phyloP scores from a whole-genome alignment of 805 yeast genomes.

The Pichia californica region DNA sequence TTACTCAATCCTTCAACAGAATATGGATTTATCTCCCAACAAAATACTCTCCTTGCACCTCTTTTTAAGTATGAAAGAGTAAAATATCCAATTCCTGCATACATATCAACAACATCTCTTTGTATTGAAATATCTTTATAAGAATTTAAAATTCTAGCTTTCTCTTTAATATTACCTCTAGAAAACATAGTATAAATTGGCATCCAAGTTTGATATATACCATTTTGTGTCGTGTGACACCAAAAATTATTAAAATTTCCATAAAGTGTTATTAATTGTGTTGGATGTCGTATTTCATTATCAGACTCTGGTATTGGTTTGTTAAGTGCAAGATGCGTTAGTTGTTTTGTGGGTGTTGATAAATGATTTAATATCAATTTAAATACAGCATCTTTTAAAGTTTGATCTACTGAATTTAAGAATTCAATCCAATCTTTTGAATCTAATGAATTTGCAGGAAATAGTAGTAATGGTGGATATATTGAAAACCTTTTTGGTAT shows the following conservation, averaged over 20 bases:
- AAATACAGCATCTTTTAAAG: neutral
- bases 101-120: conserved; percentile 56
- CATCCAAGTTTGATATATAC: conserved; percentile 75
- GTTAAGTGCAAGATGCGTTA: conserved; percentile 62
- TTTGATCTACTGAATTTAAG: conserved; percentile 3
- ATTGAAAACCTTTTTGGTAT: conserved; percentile 53
- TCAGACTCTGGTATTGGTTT: conserved; percentile 45
- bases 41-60: conserved; percentile 47
- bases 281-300: conserved; percentile 49
- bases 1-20: conserved; percentile 62
- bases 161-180: conserved; percentile 80
- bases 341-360: conserved; percentile 6
- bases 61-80: conserved; percentile 57
- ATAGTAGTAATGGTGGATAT: conserved; percentile 62
- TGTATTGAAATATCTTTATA: conserved; percentile 24
- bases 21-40: conserved; percentile 88
- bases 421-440: conserved; percentile 28
- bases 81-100: conserved; percentile 85
- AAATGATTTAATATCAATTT: conserved; percentile 1
- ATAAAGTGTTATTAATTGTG: conserved; percentile 48
- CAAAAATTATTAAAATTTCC: conserved; percentile 78
- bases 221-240: conserved; percentile 68
- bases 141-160: conserved; percentile 50
- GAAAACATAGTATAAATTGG: conserved; percentile 84
- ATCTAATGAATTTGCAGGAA: conserved; percentile 45